Conservation (phyloP, 441 rosid species). For the Erodium moschatum region DNA sequence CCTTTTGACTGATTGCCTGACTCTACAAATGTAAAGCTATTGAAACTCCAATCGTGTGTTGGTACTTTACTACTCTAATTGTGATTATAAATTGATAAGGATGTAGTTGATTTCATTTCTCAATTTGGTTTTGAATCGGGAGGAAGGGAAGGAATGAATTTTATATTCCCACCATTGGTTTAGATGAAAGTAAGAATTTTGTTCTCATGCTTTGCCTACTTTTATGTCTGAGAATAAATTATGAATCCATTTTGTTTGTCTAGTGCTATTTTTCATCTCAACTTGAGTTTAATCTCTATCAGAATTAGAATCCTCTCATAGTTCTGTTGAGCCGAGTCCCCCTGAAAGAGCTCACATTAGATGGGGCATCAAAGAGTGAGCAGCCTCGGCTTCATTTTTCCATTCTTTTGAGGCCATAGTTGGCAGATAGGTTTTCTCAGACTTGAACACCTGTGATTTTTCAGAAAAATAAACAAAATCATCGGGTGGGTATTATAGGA, state of each 20-base stretch:
- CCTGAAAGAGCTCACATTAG: neutral
- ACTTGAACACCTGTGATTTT: too few relatives aligned
- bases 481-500: too few relatives aligned
- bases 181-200: neutral
- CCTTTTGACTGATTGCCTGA: constrained; percentile 17
- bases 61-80: constrained; percentile 17
- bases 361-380: neutral
- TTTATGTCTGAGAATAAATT: neutral
- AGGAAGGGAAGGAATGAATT: neutral
- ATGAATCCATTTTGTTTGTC: neutral
- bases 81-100: constrained; percentile 19
- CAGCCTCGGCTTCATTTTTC: neutral
- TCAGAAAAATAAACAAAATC: too few relatives aligned
- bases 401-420: neutral
- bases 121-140: constrained; percentile 7
- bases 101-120: constrained; percentile 16
- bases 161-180: neutral
- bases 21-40: constrained; percentile 32
- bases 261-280: neutral
- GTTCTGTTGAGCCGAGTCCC: neutral
- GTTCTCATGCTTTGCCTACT: neutral
- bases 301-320: neutral
- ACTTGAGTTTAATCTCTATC: neutral
- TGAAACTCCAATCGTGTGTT: constrained; percentile 23
- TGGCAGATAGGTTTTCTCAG: too few relatives aligned